Evolutionary conservation across 2,329 filamentous ascomycete genomes (phyloP), one percentile per base, ranked within the genome.

Genomic region (Elsinoe ampelina): DNA sequence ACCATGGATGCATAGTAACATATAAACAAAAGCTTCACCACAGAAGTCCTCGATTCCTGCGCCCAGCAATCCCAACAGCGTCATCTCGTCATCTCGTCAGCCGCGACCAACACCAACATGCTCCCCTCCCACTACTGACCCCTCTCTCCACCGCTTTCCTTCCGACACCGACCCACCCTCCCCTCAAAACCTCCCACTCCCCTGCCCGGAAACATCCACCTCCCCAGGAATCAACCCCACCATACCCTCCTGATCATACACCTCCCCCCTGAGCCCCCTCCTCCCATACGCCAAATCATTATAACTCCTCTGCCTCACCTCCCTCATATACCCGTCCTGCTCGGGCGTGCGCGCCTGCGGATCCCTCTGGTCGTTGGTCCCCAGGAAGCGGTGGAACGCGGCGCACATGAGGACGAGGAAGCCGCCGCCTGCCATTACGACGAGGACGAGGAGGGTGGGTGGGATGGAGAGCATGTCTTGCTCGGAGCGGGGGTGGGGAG

Each of bases 391-490:
- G 54, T 56, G 54, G 32, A 56, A 56, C 2, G 39, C 54, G 15
- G 54, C 54, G 19, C 32, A 45, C 54, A 56, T 56, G 13, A 56
- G 54, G 8, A 56, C 54, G 8, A 56, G 30, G 41, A 56, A 56
- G 30, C 54, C 54, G 26, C 54, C 54, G 30, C 41, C 54, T 11
- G 42, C n/a, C 39, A 45, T 47, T 22, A 56, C 42, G 12, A 45
- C n/a, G 30, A 56, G 13, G 38, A 47, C 54, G 12, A 56, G 32
- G 11, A 56, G 13, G 6, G 54, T 36, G 2, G 54, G 39, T 6
- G 20, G 22, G 34, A 56, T 56, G 13, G 20, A 19, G 30, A 45
- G 19, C 54, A 56, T 56, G 48, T 52, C 32, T 17, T 30, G 20
- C 8, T 50, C 48, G 19, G 36, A 34, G 48, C 48, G 48, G 11